Evolutionary conservation across 2,329 filamentous ascomycete species (phyloP), one percentile per base, ranked within the genome.

Genomic region (Lachnellula hyalina): DNA sequence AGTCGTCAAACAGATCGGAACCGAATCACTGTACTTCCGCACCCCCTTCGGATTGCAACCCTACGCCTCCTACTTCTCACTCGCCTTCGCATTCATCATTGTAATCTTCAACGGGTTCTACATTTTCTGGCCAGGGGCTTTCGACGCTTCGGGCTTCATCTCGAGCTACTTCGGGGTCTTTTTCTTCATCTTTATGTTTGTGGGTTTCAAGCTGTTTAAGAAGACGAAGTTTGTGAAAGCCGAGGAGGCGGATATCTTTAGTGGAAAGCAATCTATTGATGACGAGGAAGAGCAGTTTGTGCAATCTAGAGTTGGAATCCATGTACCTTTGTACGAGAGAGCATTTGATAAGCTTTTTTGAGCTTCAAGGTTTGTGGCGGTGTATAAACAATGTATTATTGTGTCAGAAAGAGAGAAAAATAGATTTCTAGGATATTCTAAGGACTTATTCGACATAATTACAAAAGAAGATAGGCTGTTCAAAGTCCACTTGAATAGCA

Each of bases 61-160:
- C 0, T 83, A 75, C 58, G 72, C 73, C 8, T 73, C 79, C 0
- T 82, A 75, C 64, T 71, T 79, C 40, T 75, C 73, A 0, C 68
- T 83, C 0, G 52, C 73, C 5, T 62, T 82, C 21, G 74, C 79
- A 15, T 67, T 70, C 17, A 60, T 77, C 5, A 71, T 81, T 44
- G 75, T 82, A 49, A 59, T 83, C 23, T 81, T 83, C 52, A 77
- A 83, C 45, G 80, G 82, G 15, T 83, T 81, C 54, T 75, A 81
- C 55, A 71, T 75, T 21, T 82, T 84, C 59, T 71, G 74, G 55
- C 78, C 79, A 6, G 81, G 75, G 60, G 74, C 68, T 40, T 60
- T 54, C n/a, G 40, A 46, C n/a, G 70, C 72, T 0, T 70, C 75
- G 9, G 72, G 72, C 44, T 82, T 82, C 66, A 61, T 83, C 50